Base-by-base conservation (phyloP, 768 basidiomycete genomes). In the Calocybe cyanea region DNA sequence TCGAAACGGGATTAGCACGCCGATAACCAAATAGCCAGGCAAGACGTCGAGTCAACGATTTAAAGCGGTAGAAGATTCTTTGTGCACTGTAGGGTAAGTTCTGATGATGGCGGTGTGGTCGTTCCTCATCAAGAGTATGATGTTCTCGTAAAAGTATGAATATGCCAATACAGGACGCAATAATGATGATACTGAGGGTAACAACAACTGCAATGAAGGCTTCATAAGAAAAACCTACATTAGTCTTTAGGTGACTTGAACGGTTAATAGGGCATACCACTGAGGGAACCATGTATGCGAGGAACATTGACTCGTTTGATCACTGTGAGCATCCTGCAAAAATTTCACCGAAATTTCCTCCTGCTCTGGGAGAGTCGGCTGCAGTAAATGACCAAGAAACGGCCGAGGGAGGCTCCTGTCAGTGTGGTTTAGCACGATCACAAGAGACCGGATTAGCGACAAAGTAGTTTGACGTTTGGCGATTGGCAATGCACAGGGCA, bases 181-280 rank as follows among this genome's bases (percentile, higher is more conserved):
- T 51, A 59, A 85, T 76, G 43, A 87, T 64, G 46, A 76, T 51
- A 45, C 69, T 65, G 33, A 87, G 71, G 36, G 67, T 60, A 30
- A 84, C 75, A 32, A 87, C 69, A 31, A 87, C 63, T 3, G 64
- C 78, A 52, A 86, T 74, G 65, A 87, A 87, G 9, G 73, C 83
- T 75, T 50, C 17, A 17, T 21, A 43, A 28, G 25, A 6, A 11
- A 28, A 28, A 28, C n/a, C n/a, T n/a, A 28, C 5, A 28, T 28
- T 28, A 28, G 5, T 28, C 5, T 28, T 28, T 28, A 28, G 25
- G 5, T 11, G 11, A 11, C 25, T 11, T 28, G 11, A 5, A 28
- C 6, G 11, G 25, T 28, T 11, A 11, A 28, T 45, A n/a, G 4
- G 18, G 55, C 72, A 31, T 60, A 77, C 78, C 77, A 39, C 71